Percentiles rank a stretch among this genome's conserved stretches.
Conservation (phyloP, 768 basidiomycete genomes). For the Boletus sp. region DNA sequence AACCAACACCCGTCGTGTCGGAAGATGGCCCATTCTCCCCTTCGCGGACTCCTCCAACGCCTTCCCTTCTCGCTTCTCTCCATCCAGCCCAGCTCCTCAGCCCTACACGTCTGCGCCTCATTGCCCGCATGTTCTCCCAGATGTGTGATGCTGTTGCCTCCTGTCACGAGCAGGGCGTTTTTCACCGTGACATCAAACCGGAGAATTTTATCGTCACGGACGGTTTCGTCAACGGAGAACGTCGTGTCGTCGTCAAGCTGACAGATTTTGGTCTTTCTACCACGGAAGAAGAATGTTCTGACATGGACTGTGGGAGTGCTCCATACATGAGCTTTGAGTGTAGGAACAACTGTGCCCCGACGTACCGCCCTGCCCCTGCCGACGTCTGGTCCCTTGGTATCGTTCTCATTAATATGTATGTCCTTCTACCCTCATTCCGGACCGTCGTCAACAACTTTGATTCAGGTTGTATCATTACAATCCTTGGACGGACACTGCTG, state of each 20-base stretch:
- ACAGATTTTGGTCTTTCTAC: conserved; percentile 97
- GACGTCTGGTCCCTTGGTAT: conserved; percentile 99
- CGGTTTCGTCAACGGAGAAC: conserved; percentile 64
- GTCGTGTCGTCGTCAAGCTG: conserved; percentile 93
- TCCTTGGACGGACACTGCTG: conserved; percentile 94
- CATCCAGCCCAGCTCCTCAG: conserved; percentile 81
- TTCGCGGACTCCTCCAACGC: conserved; percentile 86
- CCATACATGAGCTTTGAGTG: conserved; percentile 99
- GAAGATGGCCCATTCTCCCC: conserved; percentile 23
- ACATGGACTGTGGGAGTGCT: conserved; percentile 98
- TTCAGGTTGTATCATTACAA: conserved; percentile 93
- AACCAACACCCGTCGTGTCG: conserved; percentile 39
- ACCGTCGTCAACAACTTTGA: conserved; percentile 2
- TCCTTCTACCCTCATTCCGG: conserved; percentile 9
- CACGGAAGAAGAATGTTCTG: conserved; percentile 80
- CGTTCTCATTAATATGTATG: conserved; percentile 96
- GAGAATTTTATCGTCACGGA: conserved; percentile 98
- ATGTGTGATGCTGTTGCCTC: conserved; percentile 98
- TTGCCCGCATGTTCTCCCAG: conserved; percentile 96
- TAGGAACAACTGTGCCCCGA: conserved; percentile 94
- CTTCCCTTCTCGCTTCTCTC: conserved; percentile 82
- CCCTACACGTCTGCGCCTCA: conserved; percentile 83
- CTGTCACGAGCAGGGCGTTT: conserved; percentile 88
- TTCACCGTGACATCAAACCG: conserved; percentile 98
- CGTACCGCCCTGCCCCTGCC: conserved; percentile 90